Evolutionary conservation across 371 early-diverging fungal genomes (phyloP), one percentile per base, ranked within the genome.

Genomic region (Apophysomyces trapeziformis): DNA sequence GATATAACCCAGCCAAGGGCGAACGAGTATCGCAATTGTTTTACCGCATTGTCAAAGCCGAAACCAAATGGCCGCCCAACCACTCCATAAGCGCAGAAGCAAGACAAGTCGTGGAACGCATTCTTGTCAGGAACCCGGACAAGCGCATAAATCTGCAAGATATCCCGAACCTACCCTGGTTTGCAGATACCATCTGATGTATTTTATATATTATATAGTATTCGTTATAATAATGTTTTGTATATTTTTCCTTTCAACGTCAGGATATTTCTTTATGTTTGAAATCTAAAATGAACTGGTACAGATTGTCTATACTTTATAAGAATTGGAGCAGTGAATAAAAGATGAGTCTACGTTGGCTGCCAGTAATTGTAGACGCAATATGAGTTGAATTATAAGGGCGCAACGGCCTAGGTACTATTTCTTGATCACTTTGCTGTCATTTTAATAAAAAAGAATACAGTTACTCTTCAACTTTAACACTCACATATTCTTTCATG

Each of bases 21-120:
- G 77, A 72, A 47, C 66, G 61, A 2, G 26, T 74, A 38, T 68
- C 74, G 1, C 67, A 73, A 11, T 41, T 78, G 14, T 75, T 73
- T 58, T 69, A 75, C 60, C 75, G 71, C 5, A 75, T 78, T 38
- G 64, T 72, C 4, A 45, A 61, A 41, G 73, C 72, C 35, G 61
- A 68, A 43, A 67, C 75, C 35, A 69, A 70, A 46, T 77, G 77
- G 77, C 77, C 74, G 9, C 38, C 54, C n/a, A 45, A 66, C n/a
- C 26, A 43, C 32, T 46, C 57, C 11, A 61, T 57, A 5, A 54
- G 57, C 39, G 47, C 54, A 16, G 58, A 68, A 63, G 75, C 72
- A 4, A 74, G 71, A 35, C 64, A 77, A n/a, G 77, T 77, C 8
- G 77, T 77, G 8, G 38, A 60, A n/a, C 38, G 60, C 2, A 58